phyloP scores from a whole-genome alignment of 352 stramenopile species.

The Pythium oligandrum region DNA sequence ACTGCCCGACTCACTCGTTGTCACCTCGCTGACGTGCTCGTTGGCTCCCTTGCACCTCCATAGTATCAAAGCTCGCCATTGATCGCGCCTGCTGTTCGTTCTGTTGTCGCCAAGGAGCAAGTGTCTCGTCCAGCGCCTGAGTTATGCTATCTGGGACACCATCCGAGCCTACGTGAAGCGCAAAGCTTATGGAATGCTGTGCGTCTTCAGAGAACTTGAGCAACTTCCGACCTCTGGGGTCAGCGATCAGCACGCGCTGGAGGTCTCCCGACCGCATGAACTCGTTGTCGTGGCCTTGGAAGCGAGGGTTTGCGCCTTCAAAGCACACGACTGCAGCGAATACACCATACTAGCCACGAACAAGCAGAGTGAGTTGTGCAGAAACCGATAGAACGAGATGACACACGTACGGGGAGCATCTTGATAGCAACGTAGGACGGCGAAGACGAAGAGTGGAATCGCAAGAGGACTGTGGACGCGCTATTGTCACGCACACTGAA shows the following conservation, averaged over 20 bases:
- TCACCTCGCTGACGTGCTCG: no score
- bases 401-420: slow-evolving; percentile 30
- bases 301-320: slow-evolving; percentile 7
- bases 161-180: slow-evolving; percentile 40
- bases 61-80: no score
- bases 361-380: background rate
- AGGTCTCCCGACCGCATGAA: slow-evolving; percentile 7
- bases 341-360: slow-evolving; percentile 8
- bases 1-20: no score
- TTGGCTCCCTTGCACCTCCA: no score
- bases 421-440: slow-evolving; percentile 27
- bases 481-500: no score
- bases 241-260: slow-evolving; percentile 20
- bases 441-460: no score
- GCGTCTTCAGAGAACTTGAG: slow-evolving; percentile 28
- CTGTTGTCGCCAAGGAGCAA: slow-evolving; percentile 8
- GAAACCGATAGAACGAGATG: background rate
- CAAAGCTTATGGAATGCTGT: slow-evolving; percentile 9
- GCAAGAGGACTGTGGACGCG: no score
- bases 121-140: slow-evolving; percentile 16
- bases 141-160: slow-evolving; percentile 19
- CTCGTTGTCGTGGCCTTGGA: slow-evolving; percentile 5
- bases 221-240: slow-evolving; percentile 20
- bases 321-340: slow-evolving; percentile 21
- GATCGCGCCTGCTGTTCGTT: background rate